Conservation (phyloP, 768 basidiomycete species). For the Vararia minispora region DNA sequence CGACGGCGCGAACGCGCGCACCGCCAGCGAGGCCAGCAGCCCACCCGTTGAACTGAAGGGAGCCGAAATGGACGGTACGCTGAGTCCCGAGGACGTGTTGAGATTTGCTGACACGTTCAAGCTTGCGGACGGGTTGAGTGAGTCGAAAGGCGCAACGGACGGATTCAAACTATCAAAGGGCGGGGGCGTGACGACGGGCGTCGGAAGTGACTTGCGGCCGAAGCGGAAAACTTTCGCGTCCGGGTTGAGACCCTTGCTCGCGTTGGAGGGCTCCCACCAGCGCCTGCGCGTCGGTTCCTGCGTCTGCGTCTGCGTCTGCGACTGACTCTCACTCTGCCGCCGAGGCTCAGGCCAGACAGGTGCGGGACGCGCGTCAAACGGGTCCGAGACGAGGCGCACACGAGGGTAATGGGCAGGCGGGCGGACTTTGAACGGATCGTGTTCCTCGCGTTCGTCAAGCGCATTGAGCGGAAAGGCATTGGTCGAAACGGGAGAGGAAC, state of each 20-base stretch:
- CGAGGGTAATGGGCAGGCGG: slow-evolving; percentile 17
- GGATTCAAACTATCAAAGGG: slow-evolving; percentile 15
- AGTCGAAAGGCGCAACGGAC: slow-evolving; percentile 4
- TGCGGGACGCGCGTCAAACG: slow-evolving; percentile 16
- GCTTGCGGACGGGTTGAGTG: too few relatives aligned
- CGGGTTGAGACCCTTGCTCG: slow-evolving; percentile 61
- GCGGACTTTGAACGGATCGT: slow-evolving; percentile 38
- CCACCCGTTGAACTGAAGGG: slow-evolving; percentile 11
- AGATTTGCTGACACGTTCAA: too few relatives aligned
- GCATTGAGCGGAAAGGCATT: slow-evolving; percentile 13
- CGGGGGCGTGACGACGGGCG: slow-evolving; percentile 9
- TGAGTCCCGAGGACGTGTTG: slow-evolving; percentile 15
- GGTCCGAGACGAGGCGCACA: slow-evolving; percentile 18
- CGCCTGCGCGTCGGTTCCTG: slow-evolving; percentile 7
- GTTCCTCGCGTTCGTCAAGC: slow-evolving; percentile 24
- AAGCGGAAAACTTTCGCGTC: slow-evolving; percentile 78
- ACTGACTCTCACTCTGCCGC: slow-evolving; percentile 14
- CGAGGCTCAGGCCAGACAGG: slow-evolving; percentile 11
- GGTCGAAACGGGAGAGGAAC: slow-evolving; percentile 32
- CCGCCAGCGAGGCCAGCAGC: slow-evolving; percentile 26
- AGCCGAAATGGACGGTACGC: slow-evolving; percentile 15
- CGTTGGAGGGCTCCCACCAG: slow-evolving; percentile 1
- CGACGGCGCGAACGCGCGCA: slow-evolving; percentile 83
- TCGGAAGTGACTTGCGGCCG: slow-evolving; percentile 18
- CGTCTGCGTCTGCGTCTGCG: slow-evolving; percentile 9